Conservation (phyloP, 148 eudicot genomes). For the Silene uniflora region DNA sequence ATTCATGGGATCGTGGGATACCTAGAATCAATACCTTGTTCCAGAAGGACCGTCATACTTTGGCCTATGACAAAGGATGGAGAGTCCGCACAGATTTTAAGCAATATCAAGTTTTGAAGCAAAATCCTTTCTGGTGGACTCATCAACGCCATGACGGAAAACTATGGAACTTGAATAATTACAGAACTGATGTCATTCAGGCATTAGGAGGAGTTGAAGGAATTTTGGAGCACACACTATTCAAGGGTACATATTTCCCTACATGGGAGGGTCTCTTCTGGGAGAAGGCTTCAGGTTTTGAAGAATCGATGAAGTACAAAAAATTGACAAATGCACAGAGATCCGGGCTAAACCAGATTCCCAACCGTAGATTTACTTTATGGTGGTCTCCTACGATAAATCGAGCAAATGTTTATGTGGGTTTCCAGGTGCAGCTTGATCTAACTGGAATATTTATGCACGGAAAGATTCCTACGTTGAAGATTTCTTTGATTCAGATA, state of each 20-base stretch:
- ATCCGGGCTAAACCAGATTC: conserved; percentile 97
- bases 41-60: conserved; percentile 96
- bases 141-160: conserved; percentile 99
- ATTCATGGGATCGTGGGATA: conserved; percentile 99
- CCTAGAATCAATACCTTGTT: conserved; percentile 97
- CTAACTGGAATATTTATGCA: conserved; percentile 99
- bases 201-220: conserved; percentile 99
- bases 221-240: conserved; percentile 89
- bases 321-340: conserved; percentile 96
- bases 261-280: conserved; percentile 99
- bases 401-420: conserved; percentile 97
- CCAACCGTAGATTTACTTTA: conserved; percentile 91
- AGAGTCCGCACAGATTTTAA: conserved; percentile 96
- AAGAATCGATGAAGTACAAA: conserved; percentile 99
- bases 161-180: conserved; percentile 96
- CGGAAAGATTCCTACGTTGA: conserved; percentile 92
- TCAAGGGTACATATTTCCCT: conserved; percentile 97
- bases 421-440: conserved; percentile 99
- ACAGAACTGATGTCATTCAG: conserved; percentile 97
- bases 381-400: conserved; percentile 99
- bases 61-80: conserved; percentile 99
- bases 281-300: conserved; percentile 99
- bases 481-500: conserved; percentile 94
- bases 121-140: conserved; percentile 99
- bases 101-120: conserved; percentile 96